Base-by-base conservation (phyloP, 306 rosid species). In the Biancaea sappan region DNA sequence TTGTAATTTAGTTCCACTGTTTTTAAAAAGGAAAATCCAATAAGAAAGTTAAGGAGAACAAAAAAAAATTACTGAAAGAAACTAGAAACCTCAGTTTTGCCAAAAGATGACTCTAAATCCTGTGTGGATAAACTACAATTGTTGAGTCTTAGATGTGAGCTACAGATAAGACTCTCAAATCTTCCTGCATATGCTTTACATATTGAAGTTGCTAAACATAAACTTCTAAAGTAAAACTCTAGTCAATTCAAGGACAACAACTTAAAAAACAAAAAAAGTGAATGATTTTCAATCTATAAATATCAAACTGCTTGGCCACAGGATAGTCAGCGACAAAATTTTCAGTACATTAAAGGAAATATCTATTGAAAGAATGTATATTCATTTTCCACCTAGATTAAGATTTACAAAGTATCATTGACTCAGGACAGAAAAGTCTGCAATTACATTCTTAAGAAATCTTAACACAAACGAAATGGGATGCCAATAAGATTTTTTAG, bases 281-380 rank as follows among this genome's bases (percentile, higher is more conserved):
- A 26, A 22, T 15, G 7, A 51, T 51, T 2, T 37, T 9, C 9
- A 37, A 37, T 0, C 8, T 31, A 64, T 43, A 35, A 47, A 53
- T 2, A 44, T 37, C 43, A 25, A 64, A 53, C 52, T 52, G 51
- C 44, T 52, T 37, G 38, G 52, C 8, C 51, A 35, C 19, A 35
- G 51, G 31, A 48, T 22, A 40, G 41, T 41, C 9, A 22, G 14
- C n/a, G 11, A 53, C 31, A 80, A 46, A 53, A 80, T 70, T 60
- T 68, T 46, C 24, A 46, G 28, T 22, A 28, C 50, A 25, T 12
- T 29, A n/a, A n/a, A n/a, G n/a, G n/a, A n/a, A n/a, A n/a, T n/a
- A 69, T 63, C 73, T 31, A 26, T 41, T 22, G 24, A 46, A 54
- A 43, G 29, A 41, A 32, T 41, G 26, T 32, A 47, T n/a, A 79